Evolutionary conservation across 768 basidiomycete species (phyloP).

Genomic region (Albatrellus ellisii): DNA sequence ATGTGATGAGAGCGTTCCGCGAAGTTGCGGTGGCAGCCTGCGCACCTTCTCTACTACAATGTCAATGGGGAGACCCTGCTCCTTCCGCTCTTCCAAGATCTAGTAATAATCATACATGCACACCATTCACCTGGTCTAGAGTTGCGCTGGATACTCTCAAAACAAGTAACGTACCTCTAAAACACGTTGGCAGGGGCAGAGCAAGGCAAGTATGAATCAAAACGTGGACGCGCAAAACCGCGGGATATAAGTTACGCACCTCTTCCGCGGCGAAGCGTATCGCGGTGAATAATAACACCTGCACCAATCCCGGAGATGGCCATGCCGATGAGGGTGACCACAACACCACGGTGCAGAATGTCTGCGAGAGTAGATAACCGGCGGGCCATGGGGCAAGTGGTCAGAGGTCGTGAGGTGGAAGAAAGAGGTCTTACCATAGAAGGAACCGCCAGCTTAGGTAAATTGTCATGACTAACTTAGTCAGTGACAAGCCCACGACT

Average conservation of each 20-base stretch:
- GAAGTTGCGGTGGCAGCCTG: background rate
- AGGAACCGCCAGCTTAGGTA: too few relatives aligned
- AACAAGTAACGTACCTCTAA: background rate
- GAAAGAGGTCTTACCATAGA: too few relatives aligned
- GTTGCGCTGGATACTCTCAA: background rate
- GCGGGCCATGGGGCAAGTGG: too few relatives aligned
- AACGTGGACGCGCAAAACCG: background rate
- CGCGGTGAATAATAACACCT: conserved; percentile 37
- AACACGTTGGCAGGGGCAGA: background rate
- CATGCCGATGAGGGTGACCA: conserved; percentile 38
- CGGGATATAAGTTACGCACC: conserved; percentile 25
- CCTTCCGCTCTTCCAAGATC: conserved; percentile 1
- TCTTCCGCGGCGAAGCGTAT: conserved; percentile 40
- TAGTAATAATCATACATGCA: background rate
- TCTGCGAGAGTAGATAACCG: too few relatives aligned
- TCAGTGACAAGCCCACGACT: too few relatives aligned
- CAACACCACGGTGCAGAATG: conserved; percentile 39
- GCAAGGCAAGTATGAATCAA: background rate
- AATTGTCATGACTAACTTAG: too few relatives aligned
- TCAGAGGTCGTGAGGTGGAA: too few relatives aligned
- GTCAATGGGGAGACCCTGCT: background rate
- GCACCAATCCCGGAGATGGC: conserved; percentile 40
- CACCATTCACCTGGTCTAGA: background rate
- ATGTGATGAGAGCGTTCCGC: background rate
- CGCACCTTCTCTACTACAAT: background rate